Evolutionary conservation across 495 filamentous ascomycete species (phyloP), one percentile per base, ranked within the genome.

Genomic region (Neurospora sublineolata): DNA sequence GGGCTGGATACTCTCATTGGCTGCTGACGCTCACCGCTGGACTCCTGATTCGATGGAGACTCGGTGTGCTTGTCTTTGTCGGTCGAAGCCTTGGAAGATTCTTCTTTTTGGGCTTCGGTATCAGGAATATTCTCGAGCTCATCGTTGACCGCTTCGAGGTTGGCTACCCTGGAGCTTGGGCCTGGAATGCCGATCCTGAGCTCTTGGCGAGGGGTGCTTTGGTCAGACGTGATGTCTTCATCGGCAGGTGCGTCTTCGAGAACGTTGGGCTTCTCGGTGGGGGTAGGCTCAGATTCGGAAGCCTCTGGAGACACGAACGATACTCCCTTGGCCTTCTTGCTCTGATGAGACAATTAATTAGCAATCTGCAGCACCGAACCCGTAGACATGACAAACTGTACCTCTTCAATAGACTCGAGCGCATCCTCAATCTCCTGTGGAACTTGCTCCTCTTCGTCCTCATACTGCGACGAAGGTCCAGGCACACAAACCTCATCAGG

Each of bases 401-500:
- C 52, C 27, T 67, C 69, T 70, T 70, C 69, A 4, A 7, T 14
- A 30, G 27, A 1, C 27, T 64, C 52, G 14, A 33, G 27, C 3
- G 52, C 52, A 1, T 64, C 52, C 27, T 64, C 52, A 9, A 64
- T 64, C 52, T 64, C 52, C 27, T 64, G 52, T 33, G 52, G 27
- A 36, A 64, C 14, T 33, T 64, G 52, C 3, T 64, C 52, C 30
- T 64, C 52, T 18, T 71, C 33, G 4, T 68, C 70, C 16, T 68
- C 69, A 69, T 70, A 38, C 16, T 70, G 68, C 9, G 37, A 72
- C 12, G 72, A 18, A 16, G 60, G 38, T 33, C 71, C 72, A 14
- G 72, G 46, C 38, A 64, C 14, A 72, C n/a, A n/a, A 72, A 68
- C 58, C 38, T 76, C 68, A 7, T 74, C 72, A 37, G 74, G 72